phyloP scores from a whole-genome alignment of 1,139 yeast genomes.

The Pichia sp. region DNA sequence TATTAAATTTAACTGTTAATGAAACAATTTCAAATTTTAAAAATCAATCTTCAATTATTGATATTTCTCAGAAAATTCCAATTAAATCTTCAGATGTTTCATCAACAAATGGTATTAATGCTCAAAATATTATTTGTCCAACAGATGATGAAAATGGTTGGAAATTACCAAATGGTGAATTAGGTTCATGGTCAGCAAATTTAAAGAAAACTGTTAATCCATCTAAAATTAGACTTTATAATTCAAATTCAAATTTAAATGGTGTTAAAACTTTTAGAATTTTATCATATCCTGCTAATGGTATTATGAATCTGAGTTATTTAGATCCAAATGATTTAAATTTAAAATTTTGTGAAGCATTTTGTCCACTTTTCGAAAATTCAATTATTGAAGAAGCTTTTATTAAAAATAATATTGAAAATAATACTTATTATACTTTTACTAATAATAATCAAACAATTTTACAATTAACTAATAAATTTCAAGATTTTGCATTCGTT shows the following conservation, averaged over 20 bases:
- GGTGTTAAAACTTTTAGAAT: slow-evolving; percentile 66
- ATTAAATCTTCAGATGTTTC: slow-evolving; percentile 7
- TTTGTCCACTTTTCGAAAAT: slow-evolving; percentile 58
- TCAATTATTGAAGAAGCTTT: slow-evolving; percentile 28
- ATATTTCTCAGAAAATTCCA: slow-evolving; percentile 16
- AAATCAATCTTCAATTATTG: slow-evolving; percentile 19
- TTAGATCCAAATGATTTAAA: slow-evolving; percentile 62
- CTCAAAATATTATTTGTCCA: slow-evolving; percentile 57
- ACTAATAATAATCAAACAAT: slow-evolving; percentile 16
- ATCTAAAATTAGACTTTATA: slow-evolving; percentile 65
- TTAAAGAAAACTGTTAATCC: slow-evolving; percentile 58
- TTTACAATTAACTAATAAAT: slow-evolving; percentile 30
- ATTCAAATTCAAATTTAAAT: slow-evolving; percentile 43
- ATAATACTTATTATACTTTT: slow-evolving; percentile 13
- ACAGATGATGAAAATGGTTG: slow-evolving; percentile 37
- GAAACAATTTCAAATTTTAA: slow-evolving; percentile 21
- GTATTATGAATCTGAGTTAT: slow-evolving; percentile 88
- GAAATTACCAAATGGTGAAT: slow-evolving; percentile 43
- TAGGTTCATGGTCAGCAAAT: slow-evolving; percentile 64
- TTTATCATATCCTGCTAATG: slow-evolving; percentile 69
- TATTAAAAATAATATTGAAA: slow-evolving; percentile 1
- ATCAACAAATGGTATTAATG: slow-evolving; percentile 21
- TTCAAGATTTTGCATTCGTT: slow-evolving; percentile 77
- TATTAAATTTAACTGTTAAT: slow-evolving; percentile 31
- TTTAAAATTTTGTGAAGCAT: slow-evolving; percentile 67